Evolutionary conservation across 805 yeast genomes (phyloP), one percentile per base, ranked within the genome.

Genomic region (Ogataea ramenticola): DNA sequence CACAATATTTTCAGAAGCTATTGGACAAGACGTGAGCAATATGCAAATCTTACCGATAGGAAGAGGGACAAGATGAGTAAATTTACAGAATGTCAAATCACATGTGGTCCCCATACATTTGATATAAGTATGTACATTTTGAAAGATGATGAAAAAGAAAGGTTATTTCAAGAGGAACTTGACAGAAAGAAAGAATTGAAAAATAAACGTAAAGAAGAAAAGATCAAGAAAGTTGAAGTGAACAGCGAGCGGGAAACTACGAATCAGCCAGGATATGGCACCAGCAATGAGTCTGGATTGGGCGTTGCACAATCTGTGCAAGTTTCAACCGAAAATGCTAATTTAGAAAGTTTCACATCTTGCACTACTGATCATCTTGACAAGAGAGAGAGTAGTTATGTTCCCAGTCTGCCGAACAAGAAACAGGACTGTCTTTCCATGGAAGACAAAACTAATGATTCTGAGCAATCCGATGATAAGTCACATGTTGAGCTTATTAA

Each of bases 51-150:
- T 59, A 59, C 64, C 47, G 72, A 69, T 44, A 62, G 65, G 36
- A 73, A 65, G 53, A 63, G 95, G 53, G 97, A 91, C 50, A 80
- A 80, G 44, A 89, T 90, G 96, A 82, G 88, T 47, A 89, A 88
- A 58, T 66, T 93, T 45, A 79, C 91, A 52, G 96, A 90, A 52
- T 79, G 90, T 47, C 65, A 68, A 1, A 63, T 89, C 64, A 68
- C 71, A 11, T 71, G 84, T 20, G 98, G 97, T 0, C 96, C 96
- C 0, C 99, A 91, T 62, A 62, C 68, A 0, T 87, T 87, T 63
- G 87, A 81, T 34, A 73, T 84, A 2, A 68, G 95, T 47, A 62
- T 93, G 29, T 93, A 86, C 62, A 81, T 88, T n/a, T 75, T 88
- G 42, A 86, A 86, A 54, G 96, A 89, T 54, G 95, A 87, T 34